Conservation (phyloP, 768 basidiomycete genomes). For the Boletus rubroflammeus region DNA sequence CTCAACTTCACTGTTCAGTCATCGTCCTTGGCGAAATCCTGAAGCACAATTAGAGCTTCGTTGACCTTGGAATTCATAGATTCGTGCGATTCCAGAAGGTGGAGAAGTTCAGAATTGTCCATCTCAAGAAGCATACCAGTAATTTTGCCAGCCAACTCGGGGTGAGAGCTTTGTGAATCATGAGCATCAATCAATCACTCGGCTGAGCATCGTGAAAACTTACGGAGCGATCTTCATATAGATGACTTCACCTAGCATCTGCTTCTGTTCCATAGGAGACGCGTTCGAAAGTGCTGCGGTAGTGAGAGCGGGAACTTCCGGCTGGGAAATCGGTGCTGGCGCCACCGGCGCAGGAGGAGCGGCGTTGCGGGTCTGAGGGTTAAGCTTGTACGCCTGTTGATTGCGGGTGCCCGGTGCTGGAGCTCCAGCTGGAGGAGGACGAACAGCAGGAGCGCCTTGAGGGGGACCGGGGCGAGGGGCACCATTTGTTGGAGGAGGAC, state of each 20-base stretch:
- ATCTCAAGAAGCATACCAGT: slow-evolving; percentile 99
- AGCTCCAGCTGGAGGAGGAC: slow-evolving; percentile 42
- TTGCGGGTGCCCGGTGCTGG: slow-evolving; percentile 41
- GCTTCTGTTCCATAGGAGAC: slow-evolving; percentile 87
- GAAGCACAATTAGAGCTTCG: slow-evolving; percentile 86
- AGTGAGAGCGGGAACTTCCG: slow-evolving; percentile 55
- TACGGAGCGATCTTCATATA: slow-evolving; percentile 87
- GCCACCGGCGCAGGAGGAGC: slow-evolving; percentile 31
- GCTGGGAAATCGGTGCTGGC: slow-evolving; percentile 40
- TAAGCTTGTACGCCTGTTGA: slow-evolving; percentile 32
- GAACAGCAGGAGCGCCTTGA: slow-evolving; percentile 40
- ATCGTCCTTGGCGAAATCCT: slow-evolving; percentile 67
- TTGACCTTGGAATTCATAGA: slow-evolving; percentile 87
- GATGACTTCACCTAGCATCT: slow-evolving; percentile 95
- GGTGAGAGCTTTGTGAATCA: slow-evolving; percentile 56
- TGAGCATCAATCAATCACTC: slow-evolving; percentile 4
- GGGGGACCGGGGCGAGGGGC: slow-evolving; percentile 46
- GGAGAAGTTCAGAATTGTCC: slow-evolving; percentile 91
- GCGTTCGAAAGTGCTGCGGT: slow-evolving; percentile 59
- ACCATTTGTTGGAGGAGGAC: slow-evolving; percentile 54
- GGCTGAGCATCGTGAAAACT: slow-evolving; percentile 28
- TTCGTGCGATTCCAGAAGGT: slow-evolving; percentile 78
- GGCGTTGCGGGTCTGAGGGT: slow-evolving; percentile 37
- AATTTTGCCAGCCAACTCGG: slow-evolving; percentile 96
- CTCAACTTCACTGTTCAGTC: slow-evolving; percentile 5